Evolutionary conservation across 495 filamentous ascomycete species (phyloP), one percentile per base, ranked within the genome.

Genomic region (Penicillium soppii): DNA sequence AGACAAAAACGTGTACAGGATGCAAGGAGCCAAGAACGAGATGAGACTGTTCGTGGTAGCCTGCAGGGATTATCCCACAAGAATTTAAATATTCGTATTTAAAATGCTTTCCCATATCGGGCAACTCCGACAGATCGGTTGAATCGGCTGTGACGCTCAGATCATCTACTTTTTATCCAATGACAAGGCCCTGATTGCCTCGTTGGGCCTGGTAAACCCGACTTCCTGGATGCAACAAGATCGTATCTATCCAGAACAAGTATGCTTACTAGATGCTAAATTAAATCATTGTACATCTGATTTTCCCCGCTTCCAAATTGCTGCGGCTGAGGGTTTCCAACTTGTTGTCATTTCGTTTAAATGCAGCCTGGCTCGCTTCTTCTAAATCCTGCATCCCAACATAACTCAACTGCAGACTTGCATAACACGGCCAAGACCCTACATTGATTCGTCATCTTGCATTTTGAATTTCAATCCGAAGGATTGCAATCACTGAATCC

Each of bases 61-160:
- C 33, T 47, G 45, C 50, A 52, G 25, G 35, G 38, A 46, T 50
- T 7, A 42, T 17, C 16, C 36, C 15, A 9, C 21, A 25, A 17
- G 4, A 32, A 30, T 19, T n/a, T 47, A 1, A 17, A 48, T 22
- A 13, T 36, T 49, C 47, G 37, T 49, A 49, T 41, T 40, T n/a
- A 8, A 16, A 12, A 30, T 23, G 21, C 26, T 49, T 40, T 7
- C 9, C 47, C 44, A 29, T 30, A 52, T 52, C 57, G 54, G 54
- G 35, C 22, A 29, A n/a, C 54, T 26, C 57, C 54, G 46, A 56
- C 26, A 25, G 53, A 59, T 57, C 50, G 52, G 37, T 33, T 43
- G 40, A 22, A 36, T 46, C 30, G 43, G 13, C 26, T 25, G 4
- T 37, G 37, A 41, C 47, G 36, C 47, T 49, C 37, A 32, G 47